Base-by-base conservation (phyloP, 192 early-diverging fungal genomes). In the Rhizophagus sp. region DNA sequence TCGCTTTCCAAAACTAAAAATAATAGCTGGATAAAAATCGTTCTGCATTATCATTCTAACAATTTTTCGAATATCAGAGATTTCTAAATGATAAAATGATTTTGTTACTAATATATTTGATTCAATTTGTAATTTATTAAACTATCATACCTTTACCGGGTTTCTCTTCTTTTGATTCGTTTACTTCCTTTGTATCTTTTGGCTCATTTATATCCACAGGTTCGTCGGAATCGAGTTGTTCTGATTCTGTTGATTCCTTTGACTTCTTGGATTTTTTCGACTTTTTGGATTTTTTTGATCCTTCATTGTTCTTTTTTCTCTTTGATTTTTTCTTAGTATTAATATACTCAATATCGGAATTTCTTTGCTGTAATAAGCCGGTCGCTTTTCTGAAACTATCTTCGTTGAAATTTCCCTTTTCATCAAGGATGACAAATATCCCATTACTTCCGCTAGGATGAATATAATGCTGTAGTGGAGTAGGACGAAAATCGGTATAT, bases 401-500 rank as follows among this genome's bases (percentile, higher is more conserved):
- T 83, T 98, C 97, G 66, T 95, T 88, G 86, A 99, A 99, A 66
- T 88, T 87, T 78, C 94, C 86, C 88, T 97, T 98, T 85, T 99
- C 97, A 82, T 99, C 98, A 12, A 99, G 97, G n/a, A 95, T 95
- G 85, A 98, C 79, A 82, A 97, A 94, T 80, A 99, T 97, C 7
- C 98, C 98, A 71, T 97, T 95, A 66, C 93, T 95, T 57, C 94
- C 93, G 44, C 89, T 89, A 36, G 96, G 96, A 83, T 97, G 98
- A 67, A 99, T 83, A 79, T 99, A 99, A 82, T 99, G 98, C 82
- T 99, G 97, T 80, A 99, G 84, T 8, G 98, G 98, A 2, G 96
- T 97, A 11, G 98, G 98, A 36, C 98, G 92, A 82, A 93, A 98
- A 84, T 98, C 95, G 15, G 98, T 99, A 85, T 97, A 98, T 5